Evolutionary conservation across 345 rosid species (phyloP), one percentile per base, ranked within the genome.

Genomic region (Salix arbutifolia): DNA sequence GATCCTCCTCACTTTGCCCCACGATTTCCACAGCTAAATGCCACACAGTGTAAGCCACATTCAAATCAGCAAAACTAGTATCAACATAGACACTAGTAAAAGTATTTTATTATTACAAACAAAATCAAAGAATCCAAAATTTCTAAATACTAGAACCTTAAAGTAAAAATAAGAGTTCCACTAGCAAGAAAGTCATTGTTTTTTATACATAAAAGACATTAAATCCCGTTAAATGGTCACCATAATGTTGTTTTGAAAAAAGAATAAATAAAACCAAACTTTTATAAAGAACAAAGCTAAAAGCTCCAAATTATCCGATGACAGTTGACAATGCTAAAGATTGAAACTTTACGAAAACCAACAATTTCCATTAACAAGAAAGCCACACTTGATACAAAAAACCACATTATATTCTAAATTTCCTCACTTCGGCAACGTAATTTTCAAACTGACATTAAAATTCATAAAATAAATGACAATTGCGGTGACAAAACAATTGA

Each of bases 1-100:
- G 90, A 76, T 90, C 62, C 1, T n/a, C 94, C 80, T 82, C 91
- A 56, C 76, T 73, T 76, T 81, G 84, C 72, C 73, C 74, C 56
- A 76, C 33, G 62, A 81, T 82, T 48, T 88, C 93, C 37, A 78
- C 80, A 10, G 65, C 89, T 83, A 80, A 66, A 52, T 44, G 62
- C 52, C 26, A 64, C 52, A 69, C 67, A 53, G 19, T 17, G 30
- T 16, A 38, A 37, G 58, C 33, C 56, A 73, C 28, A 30, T 17
- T 28, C 26, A 3, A 11, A 75, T 74, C 31, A 80, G 33, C 25
- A 17, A 67, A 60, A 52, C 23, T 64, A 70, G 16, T 13, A 31
- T 28, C 68, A 48, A 44, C 40, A 58, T 44, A 3, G 31, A 52
- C 16, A 52, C 25, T n/a, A 56, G 23, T 56, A 8, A n/a, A 8